Base-by-base conservation (phyloP, 2,329 filamentous ascomycete species). In the Pestalotiopsis sp. region DNA sequence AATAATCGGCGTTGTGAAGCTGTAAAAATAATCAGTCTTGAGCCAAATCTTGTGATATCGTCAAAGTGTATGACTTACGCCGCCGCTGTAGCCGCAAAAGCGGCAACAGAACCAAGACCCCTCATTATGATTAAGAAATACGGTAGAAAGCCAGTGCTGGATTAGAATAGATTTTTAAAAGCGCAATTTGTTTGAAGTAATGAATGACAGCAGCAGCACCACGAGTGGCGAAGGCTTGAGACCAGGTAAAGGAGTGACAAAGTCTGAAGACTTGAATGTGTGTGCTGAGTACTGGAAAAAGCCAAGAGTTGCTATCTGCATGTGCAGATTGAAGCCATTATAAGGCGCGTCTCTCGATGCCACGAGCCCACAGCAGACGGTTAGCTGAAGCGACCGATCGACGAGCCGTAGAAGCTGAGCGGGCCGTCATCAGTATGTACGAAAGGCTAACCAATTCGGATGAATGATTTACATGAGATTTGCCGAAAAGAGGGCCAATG, bases 51-150 rank as follows among this genome's bases (percentile, higher is more conserved):
- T 9, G 14, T n/a, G 13, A 2, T 20, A 4, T 38, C 23, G 3
- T 38, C 36, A 57, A 12, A 31, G 38, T 17, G 13, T 14, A n/a
- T n/a, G 9, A 49, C 58, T 67, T 52, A 60, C 65, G 68, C 68
- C n/a, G 64, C 60, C 23, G 64, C 68, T 20, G 27, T 49, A 7
- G 41, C 68, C 52, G 64, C 68, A n/a, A 69, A 59, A 17, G 62
- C 56, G 68, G 68, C 64, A 13, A 65, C 52, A 60, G 68, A 69
- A 31, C 59, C 68, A 49, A 64, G 4, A 57, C 41, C 31, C 52
- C 39, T 69, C 68, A 69, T 69, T 63, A 59, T 67, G 68, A 67
- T 57, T 66, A 66, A 12, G 14, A 31, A 36, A 41, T 58, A 66
- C 20, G 25, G 36, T 36, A 36, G 23, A 36, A n/a, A 25, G 23